Evolutionary conservation across 1,139 yeast genomes (phyloP), one percentile per base, ranked within the genome.

Genomic region (Zygotorulaspora mrakii): DNA sequence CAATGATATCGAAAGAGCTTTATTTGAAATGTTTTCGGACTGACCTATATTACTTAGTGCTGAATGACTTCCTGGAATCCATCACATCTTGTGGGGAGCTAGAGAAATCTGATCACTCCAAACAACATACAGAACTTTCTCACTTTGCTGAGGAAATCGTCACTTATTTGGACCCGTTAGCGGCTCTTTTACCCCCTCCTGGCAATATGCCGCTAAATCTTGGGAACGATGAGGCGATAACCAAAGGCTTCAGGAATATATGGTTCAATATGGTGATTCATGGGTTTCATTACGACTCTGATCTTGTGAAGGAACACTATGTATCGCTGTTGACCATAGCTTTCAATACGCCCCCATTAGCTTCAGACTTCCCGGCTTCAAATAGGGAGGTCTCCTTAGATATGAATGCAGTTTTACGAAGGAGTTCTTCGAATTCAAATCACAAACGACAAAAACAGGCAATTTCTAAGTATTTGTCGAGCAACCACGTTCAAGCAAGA

Each of bases 221-320:
- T 57, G 41, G 50, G 11, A 43, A 50, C 9, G 65, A 63, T 39
- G 61, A 60, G 25, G 49, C 45, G 1, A 43, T 59, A 3, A 56
- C 64, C 4, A 56, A 52, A 29, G 71, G 82, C 43, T 87, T 89
- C 67, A 77, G 95, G 56, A 85, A 91, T 61, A 79, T 87, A 35
- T 94, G 99, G 99, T 88, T 85, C 61, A 91, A 89, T 57, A 72
- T 91, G 75, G 94, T 83, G 3, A 86, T 89, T 31, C 96, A 91
- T 62, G 98, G 98, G 0, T 88, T 80, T 59, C 75, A 81, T 17
- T 69, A 71, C 37, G 73, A 73, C 37, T 80, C 95, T 0, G 69
- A 70, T 10, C 68, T 79, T 54, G 74, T 80, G 8, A 65, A 68
- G 40, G 64, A 66, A 8, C 73, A 75, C 54, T 59, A 65, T 40